Conservation (phyloP, 2,329 filamentous ascomycete species). For the Aspergillus tanneri region DNA sequence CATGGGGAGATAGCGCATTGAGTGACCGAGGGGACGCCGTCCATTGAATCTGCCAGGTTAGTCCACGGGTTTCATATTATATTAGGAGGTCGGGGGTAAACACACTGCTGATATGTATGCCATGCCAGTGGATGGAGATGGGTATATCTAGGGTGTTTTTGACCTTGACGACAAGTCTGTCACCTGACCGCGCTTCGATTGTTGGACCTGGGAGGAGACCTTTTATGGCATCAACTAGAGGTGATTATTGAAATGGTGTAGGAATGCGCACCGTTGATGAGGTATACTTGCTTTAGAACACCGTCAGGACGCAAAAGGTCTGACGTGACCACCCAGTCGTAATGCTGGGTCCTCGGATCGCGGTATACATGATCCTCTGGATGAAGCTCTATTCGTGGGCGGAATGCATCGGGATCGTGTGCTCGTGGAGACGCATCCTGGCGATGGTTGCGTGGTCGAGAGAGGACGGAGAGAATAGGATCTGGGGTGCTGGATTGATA, state of each 20-base stretch:
- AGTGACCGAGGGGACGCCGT: constrained; percentile 65
- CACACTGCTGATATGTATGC: constrained; percentile 44
- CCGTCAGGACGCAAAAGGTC: constrained; percentile 48
- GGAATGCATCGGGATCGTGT: constrained; percentile 8
- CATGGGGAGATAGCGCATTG: constrained; percentile 68
- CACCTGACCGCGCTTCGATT: constrained; percentile 50
- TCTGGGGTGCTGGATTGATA: constrained; percentile 6
- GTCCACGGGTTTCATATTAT: too few species aligned
- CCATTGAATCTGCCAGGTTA: constrained; percentile 52
- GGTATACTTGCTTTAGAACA: constrained; percentile 50
- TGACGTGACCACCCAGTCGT: constrained; percentile 46
- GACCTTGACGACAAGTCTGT: constrained; percentile 46
- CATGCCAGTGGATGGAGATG: constrained; percentile 51
- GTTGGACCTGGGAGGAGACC: constrained; percentile 51
- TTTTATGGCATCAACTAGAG: constrained; percentile 12
- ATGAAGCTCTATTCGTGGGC: constrained; percentile 36
- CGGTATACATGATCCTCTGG: constrained; percentile 46
- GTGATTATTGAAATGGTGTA: neutral
- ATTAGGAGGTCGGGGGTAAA: neutral
- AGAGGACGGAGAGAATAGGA: neutral
- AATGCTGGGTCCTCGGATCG: constrained; percentile 30
- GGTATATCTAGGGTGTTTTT: constrained; percentile 45
- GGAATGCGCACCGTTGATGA: constrained; percentile 48
- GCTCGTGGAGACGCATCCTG: neutral
- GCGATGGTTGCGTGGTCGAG: neutral